Evolutionary conservation across 805 yeast genomes (phyloP), one percentile per base, ranked within the genome.

Genomic region (Metahyphopichia silvanorum): DNA sequence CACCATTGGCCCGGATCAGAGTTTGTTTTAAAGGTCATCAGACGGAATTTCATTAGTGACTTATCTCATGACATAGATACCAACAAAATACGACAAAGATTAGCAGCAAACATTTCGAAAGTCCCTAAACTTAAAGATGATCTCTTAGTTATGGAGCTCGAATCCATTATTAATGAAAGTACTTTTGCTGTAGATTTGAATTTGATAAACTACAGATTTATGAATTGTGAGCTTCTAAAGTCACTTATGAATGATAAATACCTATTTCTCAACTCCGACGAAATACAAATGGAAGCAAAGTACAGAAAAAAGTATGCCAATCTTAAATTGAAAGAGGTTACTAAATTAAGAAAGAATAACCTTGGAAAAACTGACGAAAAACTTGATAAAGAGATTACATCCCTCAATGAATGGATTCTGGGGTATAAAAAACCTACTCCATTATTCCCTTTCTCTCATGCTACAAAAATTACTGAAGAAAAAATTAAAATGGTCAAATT

Each of bases 1-100:
- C 43, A 9, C 29, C 48, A 4, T 34, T 69, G 44, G 49, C 37
- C 34, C 11, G 15, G 26, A 24, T 24, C 26, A 13, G 26, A 24
- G 10, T n/a, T 10, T 4, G 13, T 24, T 9, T 13, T 24, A 9
- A n/a, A 24, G 13, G 16, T 24, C 9, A 24, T 24, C 5, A n/a
- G 14, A 24, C 15, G 13, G 14, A n/a, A 24, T 24, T 24, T 24
- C 14, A n/a, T n/a, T n/a, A n/a, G n/a, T n/a, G n/a, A n/a, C n/a
- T n/a, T n/a, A n/a, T n/a, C n/a, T n/a, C n/a, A n/a, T n/a, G n/a
- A n/a, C n/a, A n/a, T n/a, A n/a, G n/a, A n/a, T n/a, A n/a, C n/a
- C n/a, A n/a, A n/a, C n/a, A n/a, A n/a, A n/a, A n/a, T n/a, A n/a
- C n/a, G n/a, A n/a, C n/a, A n/a, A n/a, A n/a, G n/a, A n/a, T n/a